Base-by-base conservation (phyloP, 2,329 filamentous ascomycete species). In the Nothopassalora personata region DNA sequence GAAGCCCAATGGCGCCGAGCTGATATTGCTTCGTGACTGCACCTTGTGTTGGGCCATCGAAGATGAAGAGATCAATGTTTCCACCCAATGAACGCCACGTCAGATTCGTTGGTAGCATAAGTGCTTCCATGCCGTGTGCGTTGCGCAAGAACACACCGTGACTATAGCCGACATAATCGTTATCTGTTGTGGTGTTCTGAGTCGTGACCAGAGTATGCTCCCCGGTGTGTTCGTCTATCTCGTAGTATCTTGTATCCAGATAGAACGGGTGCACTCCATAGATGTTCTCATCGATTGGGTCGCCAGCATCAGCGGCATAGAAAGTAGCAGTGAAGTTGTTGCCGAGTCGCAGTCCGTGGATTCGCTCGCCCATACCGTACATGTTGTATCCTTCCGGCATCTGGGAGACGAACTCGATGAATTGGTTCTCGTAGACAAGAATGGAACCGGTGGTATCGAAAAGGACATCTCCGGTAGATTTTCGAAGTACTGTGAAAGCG, bases 181-280 rank as follows among this genome's bases (percentile, higher is more conserved):
- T 77, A 4, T 78, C 77, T 6, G 74, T 73, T 63, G 83, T 77
- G 0, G 81, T 78, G 11, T 83, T 77, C 60, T 85, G 77, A 27
- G 73, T 75, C 51, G 80, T 80, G 13, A 83, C 76, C 27, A 86
- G 82, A 1, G 75, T 79, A 51, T 82, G 75, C 33, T 76, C 73
- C 4, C 68, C 68, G 4, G 77, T 76, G 1, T 75, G 70, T 1
- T 72, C 60, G 52, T 81, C 76, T 10, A 81, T 75, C 62, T 86
- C 80, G 66, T 86, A 90, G 73, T 91, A 93, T 58, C 88, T 81
- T 1, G 88, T 92, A 63, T 93, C 90, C 4, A 92, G 77, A 69
- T 93, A 94, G 68, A 92, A 85, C 0, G 90, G 87, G 66, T 94
- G 90, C 45, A 79, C 81, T 6, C 90, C 89, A 67, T 94, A 94